Base-by-base conservation (phyloP, 768 basidiomycete species). In the Rhodotorula kratochvilovae region DNA sequence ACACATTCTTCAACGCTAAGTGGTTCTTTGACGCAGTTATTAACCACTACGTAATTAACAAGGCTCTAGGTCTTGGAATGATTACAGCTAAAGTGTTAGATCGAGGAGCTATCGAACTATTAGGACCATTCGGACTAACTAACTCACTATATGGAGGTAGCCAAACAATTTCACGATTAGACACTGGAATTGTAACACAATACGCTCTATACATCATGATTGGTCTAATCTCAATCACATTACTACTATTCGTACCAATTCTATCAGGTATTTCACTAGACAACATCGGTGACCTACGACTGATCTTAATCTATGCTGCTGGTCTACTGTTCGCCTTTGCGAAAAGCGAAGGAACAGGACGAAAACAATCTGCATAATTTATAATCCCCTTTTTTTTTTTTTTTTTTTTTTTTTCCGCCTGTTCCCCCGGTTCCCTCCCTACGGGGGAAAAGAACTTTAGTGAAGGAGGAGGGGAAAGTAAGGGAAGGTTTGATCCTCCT, bases 241-340 rank as follows among this genome's bases (percentile, higher is more conserved):
- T 63, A 55, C 35, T 63, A 63, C 51, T 63, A 63, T 63, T 63
- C 51, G 62, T 63, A 54, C 62, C 62, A 63, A 63, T 63, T n/a
- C 48, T 63, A 63, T 63, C 62, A 39, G 62, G 62, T 16, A 46
- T 66, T 46, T 56, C 68, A 73, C 68, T 66, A 66, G 72, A 72
- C 69, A 63, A 75, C 76, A 76, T 69, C 71, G 63, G 67, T 73
- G 74, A 65, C 76, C 51, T 71, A 74, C 64, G 76, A 71, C 73
- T 66, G 76, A 75, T 67, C 64, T 76, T 67, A 77, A 76, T 79
- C 56, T 76, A 79, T 76, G 76, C 70, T 65, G 78, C 75, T 68
- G 79, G 77, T 56, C 76, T 79, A 39, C 77, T 76, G 65, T 70
- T 76, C 54, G 43, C 45, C 42, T 54, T 53, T 11, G 45, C 12